phyloP scores from a whole-genome alignment of 768 basidiomycete species.

The Amanita phalloides region DNA sequence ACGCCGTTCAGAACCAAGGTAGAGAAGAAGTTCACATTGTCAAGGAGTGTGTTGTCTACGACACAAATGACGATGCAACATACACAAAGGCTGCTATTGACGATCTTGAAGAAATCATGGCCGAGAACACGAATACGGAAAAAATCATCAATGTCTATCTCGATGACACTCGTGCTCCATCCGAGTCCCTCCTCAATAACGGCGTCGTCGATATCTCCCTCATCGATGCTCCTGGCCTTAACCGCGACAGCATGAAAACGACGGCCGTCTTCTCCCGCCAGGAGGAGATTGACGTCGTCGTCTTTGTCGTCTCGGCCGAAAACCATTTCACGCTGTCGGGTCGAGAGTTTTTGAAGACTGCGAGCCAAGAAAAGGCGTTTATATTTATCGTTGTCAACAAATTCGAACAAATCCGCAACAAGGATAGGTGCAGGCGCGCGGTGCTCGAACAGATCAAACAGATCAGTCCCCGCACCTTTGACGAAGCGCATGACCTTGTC shows the following conservation, averaged over 20 bases:
- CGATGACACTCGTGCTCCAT: slow-evolving; percentile 64
- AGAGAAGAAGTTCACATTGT: slow-evolving; percentile 81
- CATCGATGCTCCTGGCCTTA: slow-evolving; percentile 96
- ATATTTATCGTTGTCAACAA: slow-evolving; percentile 99
- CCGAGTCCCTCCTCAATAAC: slow-evolving; percentile 85
- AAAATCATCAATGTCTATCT: slow-evolving; percentile 85
- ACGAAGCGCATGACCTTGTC: slow-evolving; percentile 86
- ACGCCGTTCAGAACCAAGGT: slow-evolving; percentile 71
- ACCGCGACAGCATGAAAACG: slow-evolving; percentile 90
- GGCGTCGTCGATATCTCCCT: slow-evolving; percentile 96
- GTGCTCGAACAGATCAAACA: slow-evolving; percentile 92
- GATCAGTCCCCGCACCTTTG: slow-evolving; percentile 85
- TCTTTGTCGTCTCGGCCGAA: slow-evolving; percentile 96
- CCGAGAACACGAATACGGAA: slow-evolving; percentile 60
- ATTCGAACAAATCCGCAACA: slow-evolving; percentile 91
- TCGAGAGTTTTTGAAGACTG: slow-evolving; percentile 86
- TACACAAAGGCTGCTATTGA: slow-evolving; percentile 56
- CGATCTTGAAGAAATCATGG: slow-evolving; percentile 72
- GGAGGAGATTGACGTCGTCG: slow-evolving; percentile 96
- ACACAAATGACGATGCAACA: slow-evolving; percentile 61
- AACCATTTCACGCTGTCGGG: slow-evolving; percentile 97
- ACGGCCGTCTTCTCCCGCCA: slow-evolving; percentile 93
- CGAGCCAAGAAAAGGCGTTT: slow-evolving; percentile 95
- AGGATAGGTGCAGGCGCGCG: slow-evolving; percentile 79
- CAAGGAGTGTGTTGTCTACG: slow-evolving; percentile 59